Percentiles rank a stretch among this genome's conserved stretches.
Evolutionary conservation across 2,329 filamentous ascomycete genomes (phyloP).

Genomic region (Penicillium sp.): DNA sequence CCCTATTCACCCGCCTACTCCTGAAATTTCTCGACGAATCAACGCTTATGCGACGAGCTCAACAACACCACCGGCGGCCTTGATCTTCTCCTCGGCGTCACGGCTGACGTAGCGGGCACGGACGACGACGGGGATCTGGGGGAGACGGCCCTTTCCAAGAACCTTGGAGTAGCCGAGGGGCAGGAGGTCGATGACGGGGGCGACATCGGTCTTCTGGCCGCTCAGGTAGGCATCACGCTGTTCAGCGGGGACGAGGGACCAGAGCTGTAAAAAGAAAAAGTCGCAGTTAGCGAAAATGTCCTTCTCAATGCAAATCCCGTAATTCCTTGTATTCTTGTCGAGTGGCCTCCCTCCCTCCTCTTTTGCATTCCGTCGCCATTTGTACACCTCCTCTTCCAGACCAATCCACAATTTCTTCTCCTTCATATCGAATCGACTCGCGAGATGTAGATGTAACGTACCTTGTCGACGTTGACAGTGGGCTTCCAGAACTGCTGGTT

Average conservation of each 20-base stretch:
- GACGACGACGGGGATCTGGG: slow-evolving; percentile 89
- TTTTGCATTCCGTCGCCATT: neutral
- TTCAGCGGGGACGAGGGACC: slow-evolving; percentile 90
- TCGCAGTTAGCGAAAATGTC: slow-evolving; percentile 16
- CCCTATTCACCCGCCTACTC: slow-evolving; percentile 29
- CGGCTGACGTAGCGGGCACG: slow-evolving; percentile 93
- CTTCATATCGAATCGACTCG: slow-evolving; percentile 8
- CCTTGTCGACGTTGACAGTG: slow-evolving; percentile 98
- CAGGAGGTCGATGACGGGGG: slow-evolving; percentile 96
- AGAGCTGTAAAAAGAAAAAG: slow-evolving; percentile 61
- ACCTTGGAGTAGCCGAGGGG: slow-evolving; percentile 98
- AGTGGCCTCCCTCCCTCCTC: neutral
- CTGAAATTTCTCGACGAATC: slow-evolving; percentile 24
- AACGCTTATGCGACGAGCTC: slow-evolving; percentile 82
- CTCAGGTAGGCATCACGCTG: slow-evolving; percentile 87
- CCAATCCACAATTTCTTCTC: slow-evolving; percentile 4
- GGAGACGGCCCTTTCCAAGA: slow-evolving; percentile 95
- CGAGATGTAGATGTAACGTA: slow-evolving; percentile 45
- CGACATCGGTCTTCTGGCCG: slow-evolving; percentile 79
- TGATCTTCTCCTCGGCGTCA: slow-evolving; percentile 98
- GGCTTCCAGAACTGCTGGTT: slow-evolving; percentile 98
- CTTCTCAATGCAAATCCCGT: neutral
- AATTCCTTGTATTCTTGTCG: neutral
- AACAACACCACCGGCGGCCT: slow-evolving; percentile 90
- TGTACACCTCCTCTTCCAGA: neutral